Conservation (phyloP, 768 basidiomycete genomes). For the Mycena leptocephala region DNA sequence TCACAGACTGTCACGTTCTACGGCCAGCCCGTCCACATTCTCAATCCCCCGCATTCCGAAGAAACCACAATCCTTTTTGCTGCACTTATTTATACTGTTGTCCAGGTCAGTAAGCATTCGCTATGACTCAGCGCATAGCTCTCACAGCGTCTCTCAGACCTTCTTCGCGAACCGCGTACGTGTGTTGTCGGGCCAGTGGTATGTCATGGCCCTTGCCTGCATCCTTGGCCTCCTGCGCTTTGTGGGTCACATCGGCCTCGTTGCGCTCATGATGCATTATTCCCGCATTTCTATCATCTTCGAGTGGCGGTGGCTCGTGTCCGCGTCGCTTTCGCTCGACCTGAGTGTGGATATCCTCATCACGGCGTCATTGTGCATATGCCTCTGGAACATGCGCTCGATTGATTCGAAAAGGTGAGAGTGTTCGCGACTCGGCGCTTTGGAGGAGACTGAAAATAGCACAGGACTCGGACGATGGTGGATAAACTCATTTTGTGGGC, state of each 20-base stretch:
- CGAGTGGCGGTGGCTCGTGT: constrained; percentile 19
- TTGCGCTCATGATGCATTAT: not conserved
- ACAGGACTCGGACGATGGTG: too few species aligned
- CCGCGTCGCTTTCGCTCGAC: constrained; percentile 1
- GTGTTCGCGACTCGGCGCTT: too few species aligned
- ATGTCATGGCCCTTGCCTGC: constrained; percentile 5
- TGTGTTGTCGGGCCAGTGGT: not conserved
- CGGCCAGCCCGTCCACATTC: not conserved
- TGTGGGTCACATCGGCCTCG: not conserved
- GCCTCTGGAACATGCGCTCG: not conserved
- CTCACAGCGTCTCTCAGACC: not conserved
- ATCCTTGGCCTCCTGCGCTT: not conserved
- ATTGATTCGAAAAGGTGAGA: not conserved
- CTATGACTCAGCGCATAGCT: not conserved
- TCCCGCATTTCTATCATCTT: not conserved
- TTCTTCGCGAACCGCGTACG: constrained; percentile 21
- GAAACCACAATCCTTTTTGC: constrained; percentile 3
- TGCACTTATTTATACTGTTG: constrained; percentile 12
- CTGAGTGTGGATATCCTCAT: constrained; percentile 2
- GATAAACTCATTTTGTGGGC: too few species aligned
- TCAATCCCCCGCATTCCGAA: constrained; percentile 7
- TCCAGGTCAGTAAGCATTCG: not conserved
- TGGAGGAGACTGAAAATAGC: too few species aligned
- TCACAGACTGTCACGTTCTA: constrained; percentile 16
- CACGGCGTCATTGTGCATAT: constrained; percentile 5